Conservation (phyloP, 495 filamentous ascomycete genomes). For the Podospora conica region DNA sequence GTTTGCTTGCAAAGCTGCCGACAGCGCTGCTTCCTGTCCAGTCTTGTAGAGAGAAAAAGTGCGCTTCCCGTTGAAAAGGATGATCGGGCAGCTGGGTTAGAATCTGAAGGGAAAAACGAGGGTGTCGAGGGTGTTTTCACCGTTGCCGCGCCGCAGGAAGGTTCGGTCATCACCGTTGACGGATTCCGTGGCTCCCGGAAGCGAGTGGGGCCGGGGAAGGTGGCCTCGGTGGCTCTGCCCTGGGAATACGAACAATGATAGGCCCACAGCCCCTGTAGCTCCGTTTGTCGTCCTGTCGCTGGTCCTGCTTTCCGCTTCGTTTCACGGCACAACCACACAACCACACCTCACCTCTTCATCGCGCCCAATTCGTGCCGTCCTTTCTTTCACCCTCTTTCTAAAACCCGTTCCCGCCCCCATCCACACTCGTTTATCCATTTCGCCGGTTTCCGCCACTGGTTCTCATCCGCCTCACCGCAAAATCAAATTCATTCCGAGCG, state of each 20-base stretch:
- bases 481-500: not conserved
- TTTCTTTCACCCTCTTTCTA: conserved; percentile 3
- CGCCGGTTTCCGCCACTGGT: not conserved
- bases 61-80: not conserved
- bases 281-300: not conserved
- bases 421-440: not conserved
- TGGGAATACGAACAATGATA: not conserved
- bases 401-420: not conserved
- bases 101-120: not conserved
- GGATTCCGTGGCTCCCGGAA: not conserved
- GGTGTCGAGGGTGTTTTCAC: not conserved
- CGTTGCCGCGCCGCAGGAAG: not conserved
- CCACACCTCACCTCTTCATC: conserved; percentile 2
- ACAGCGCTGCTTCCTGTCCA: not conserved
- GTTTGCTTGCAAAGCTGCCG: not conserved
- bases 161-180: not conserved
- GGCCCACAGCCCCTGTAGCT: not conserved
- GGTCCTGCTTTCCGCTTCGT: not conserved
- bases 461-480: not conserved
- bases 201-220: not conserved
- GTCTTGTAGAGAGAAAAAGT: too few relatives aligned
- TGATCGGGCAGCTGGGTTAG: not conserved
- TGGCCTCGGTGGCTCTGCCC: not conserved
- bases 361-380: not conserved
- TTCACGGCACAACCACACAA: not conserved